phyloP scores from a whole-genome alignment of 371 early-diverging fungal genomes.

The Aphelidium insulamus region DNA sequence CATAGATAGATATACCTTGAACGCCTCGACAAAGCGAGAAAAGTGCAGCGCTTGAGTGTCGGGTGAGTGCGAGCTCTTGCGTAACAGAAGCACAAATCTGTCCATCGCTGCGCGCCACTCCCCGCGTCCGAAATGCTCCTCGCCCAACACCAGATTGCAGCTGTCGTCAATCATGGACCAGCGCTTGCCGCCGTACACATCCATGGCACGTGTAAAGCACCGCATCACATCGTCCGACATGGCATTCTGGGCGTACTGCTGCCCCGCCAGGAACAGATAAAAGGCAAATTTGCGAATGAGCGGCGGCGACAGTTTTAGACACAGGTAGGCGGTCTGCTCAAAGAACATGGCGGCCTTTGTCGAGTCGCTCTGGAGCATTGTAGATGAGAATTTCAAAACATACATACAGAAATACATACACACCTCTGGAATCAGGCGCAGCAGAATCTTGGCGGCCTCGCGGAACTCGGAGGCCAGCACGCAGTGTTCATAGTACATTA shows the following conservation, averaged over 20 bases:
- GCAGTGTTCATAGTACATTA: conserved; percentile 59
- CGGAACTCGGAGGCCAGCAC: conserved; percentile 36
- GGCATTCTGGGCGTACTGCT: conserved; percentile 44
- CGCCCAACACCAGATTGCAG: too few relatives aligned
- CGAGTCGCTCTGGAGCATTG: conserved; percentile 20
- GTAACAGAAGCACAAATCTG: too few relatives aligned
- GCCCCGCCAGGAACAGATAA: conserved; percentile 65
- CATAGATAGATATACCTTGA: too few relatives aligned
- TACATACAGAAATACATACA: conserved; percentile 1
- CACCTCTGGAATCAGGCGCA: conserved; percentile 49
- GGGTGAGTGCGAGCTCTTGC: too few relatives aligned
- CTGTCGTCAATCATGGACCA: background rate
- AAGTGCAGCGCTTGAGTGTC: too few relatives aligned
- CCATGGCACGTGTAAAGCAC: conserved; percentile 1
- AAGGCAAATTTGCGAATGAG: conserved; percentile 66
- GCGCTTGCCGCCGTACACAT: background rate
- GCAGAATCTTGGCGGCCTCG: conserved; percentile 40
- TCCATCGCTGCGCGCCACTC: too few relatives aligned
- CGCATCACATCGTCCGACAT: conserved; percentile 12
- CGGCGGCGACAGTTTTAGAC: conserved; percentile 23
- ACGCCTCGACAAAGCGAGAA: too few relatives aligned
- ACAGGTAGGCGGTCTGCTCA: conserved; percentile 73
- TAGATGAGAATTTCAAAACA: background rate
- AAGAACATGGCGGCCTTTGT: conserved; percentile 52
- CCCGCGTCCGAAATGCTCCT: too few relatives aligned